A percentile compares a stretch with the other conserved stretches of the same genome.
phyloP scores from a whole-genome alignment of 371 early-diverging fungal genomes.

The Saksenaea vasiformis region DNA sequence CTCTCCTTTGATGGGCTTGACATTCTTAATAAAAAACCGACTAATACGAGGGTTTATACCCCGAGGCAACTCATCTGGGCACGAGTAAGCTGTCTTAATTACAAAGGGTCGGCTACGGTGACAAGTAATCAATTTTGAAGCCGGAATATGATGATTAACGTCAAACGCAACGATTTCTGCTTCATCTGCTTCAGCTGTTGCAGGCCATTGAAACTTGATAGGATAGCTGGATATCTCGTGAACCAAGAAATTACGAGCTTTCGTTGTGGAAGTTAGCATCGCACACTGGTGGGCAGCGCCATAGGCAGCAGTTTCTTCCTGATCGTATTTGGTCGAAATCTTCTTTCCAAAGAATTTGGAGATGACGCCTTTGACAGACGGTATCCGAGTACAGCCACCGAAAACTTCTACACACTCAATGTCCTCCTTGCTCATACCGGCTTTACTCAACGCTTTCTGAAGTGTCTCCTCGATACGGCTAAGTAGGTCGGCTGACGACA shows the following conservation, averaged over 20 bases:
- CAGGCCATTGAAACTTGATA: conserved; percentile 66
- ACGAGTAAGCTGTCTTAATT: conserved; percentile 74
- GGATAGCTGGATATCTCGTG: conserved; percentile 74
- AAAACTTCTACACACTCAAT: conserved; percentile 90
- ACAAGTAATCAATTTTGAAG: conserved; percentile 82
- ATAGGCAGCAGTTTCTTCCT: conserved; percentile 93
- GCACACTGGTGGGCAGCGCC: conserved; percentile 96
- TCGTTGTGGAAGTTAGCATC: conserved; percentile 91
- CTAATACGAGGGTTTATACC: conserved; percentile 69
- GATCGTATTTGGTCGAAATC: conserved; percentile 88
- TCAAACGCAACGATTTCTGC: conserved; percentile 68
- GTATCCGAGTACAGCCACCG: conserved; percentile 92
- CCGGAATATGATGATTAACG: conserved; percentile 70
- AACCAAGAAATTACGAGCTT: conserved; percentile 89
- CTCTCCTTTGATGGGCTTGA: conserved; percentile 38
- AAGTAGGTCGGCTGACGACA: conserved; percentile 69
- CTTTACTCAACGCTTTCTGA: conserved; percentile 68
- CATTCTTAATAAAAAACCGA: conserved; percentile 58
- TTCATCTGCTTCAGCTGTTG: conserved; percentile 63
- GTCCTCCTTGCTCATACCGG: conserved; percentile 72
- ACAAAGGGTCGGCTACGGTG: conserved; percentile 71
- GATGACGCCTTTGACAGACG: conserved; percentile 83
- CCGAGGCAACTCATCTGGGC: conserved; percentile 63
- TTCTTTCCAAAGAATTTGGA: conserved; percentile 80
- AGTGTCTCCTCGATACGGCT: conserved; percentile 71